These are phyloP conservation scores for Thozetella sp. DNA, from an alignment of 495 filamentous ascomycete species.

Conservation along the genomic window DNA sequence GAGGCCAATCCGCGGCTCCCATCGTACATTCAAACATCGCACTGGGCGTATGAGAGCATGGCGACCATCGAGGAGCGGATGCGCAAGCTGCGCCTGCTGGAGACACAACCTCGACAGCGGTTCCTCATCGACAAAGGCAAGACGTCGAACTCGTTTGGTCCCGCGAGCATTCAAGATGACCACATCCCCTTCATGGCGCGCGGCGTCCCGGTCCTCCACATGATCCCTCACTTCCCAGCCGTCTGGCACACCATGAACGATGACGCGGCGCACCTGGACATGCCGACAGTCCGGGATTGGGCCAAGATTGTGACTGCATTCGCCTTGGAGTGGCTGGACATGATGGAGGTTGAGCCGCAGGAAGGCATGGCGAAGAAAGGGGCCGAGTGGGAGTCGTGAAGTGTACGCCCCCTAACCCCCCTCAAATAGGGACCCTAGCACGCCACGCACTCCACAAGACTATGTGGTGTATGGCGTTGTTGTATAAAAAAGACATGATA, in stretches of 20 bases:
- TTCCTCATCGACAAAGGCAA: slow-evolving; percentile 57
- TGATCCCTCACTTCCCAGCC: slow-evolving; percentile 80
- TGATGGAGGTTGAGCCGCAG: slow-evolving; percentile 21
- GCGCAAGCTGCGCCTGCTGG: slow-evolving; percentile 44
- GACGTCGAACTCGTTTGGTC: slow-evolving; percentile 42
- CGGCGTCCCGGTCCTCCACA: slow-evolving; percentile 80
- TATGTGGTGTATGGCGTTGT: too few relatives aligned
- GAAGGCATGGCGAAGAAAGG: neutral
- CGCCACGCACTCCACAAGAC: neutral
- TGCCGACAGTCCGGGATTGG: slow-evolving; percentile 82
- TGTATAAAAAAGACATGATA: too few relatives aligned
- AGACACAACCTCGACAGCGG: slow-evolving; percentile 25
- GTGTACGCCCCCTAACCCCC: too few relatives aligned
- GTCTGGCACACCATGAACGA: slow-evolving; percentile 85
- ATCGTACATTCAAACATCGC: slow-evolving; percentile 81
- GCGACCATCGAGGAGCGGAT: slow-evolving; percentile 69
- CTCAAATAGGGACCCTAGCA: too few relatives aligned
- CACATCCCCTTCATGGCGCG: slow-evolving; percentile 81
- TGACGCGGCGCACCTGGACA: slow-evolving; percentile 80
- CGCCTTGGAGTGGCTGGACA: slow-evolving; percentile 81
- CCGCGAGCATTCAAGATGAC: slow-evolving; percentile 66
- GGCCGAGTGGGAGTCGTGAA: neutral
- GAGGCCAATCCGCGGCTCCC: slow-evolving; percentile 64
- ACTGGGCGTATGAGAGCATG: slow-evolving; percentile 85
- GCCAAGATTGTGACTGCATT: slow-evolving; percentile 76